phyloP scores from a whole-genome alignment of 192 early-diverging fungal genomes.

The Coemansia sp. region DNA sequence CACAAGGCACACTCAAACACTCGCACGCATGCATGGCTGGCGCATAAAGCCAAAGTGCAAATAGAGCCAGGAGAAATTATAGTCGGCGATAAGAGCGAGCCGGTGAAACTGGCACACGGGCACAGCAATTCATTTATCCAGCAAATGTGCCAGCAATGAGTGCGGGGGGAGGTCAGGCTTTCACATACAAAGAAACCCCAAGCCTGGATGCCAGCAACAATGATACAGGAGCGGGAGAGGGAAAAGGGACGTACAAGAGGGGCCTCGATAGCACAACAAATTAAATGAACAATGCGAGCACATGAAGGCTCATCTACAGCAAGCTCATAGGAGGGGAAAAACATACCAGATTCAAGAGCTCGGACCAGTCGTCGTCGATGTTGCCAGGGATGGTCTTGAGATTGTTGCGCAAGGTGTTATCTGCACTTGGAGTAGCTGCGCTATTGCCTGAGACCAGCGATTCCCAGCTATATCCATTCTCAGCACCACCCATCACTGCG shows the following conservation, averaged over 20 bases:
- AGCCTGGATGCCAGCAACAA: neutral
- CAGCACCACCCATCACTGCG: neutral
- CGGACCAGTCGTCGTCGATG: slow-evolving; percentile 49
- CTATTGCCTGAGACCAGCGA: slow-evolving; percentile 18
- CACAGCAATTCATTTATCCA: neutral
- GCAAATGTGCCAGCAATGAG: neutral
- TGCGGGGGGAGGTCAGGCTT: neutral
- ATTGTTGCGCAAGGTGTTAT: slow-evolving; percentile 15
- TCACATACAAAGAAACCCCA: neutral
- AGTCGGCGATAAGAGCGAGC: neutral
- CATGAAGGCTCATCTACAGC: neutral
- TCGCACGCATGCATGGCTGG: neutral
- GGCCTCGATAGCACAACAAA: neutral
- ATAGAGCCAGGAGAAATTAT: neutral
- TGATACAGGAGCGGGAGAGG: neutral
- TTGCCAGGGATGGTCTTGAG: slow-evolving; percentile 30
- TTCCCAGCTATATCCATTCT: slow-evolving; percentile 39
- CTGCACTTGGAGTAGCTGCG: slow-evolving; percentile 14
- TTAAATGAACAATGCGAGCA: slow-evolving; percentile 1
- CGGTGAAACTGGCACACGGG: neutral
- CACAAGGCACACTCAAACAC: neutral
- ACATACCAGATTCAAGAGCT: slow-evolving; percentile 48
- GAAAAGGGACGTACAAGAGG: neutral
- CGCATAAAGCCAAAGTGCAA: neutral
- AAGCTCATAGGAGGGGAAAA: neutral